phyloP scores from a whole-genome alignment of 2,329 filamentous ascomycete species.

The Trichoderma atrobrunneum region DNA sequence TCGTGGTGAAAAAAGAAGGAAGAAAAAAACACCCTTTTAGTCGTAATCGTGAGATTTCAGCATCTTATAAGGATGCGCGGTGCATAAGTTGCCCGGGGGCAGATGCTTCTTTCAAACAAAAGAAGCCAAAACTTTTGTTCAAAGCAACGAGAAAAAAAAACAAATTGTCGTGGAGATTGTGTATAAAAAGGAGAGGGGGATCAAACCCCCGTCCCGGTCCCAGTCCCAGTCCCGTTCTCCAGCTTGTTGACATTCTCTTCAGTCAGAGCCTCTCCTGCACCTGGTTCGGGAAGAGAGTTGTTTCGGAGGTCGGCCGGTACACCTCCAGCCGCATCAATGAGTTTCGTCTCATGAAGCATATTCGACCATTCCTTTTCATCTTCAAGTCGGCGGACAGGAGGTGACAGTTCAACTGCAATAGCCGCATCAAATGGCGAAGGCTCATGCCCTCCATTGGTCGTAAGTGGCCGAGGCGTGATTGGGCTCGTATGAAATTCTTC shows the following conservation, averaged over 20 bases:
- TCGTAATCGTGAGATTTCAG: constrained; percentile 17
- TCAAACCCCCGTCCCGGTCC: constrained; percentile 18
- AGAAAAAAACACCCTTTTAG: not conserved
- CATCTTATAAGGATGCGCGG: not conserved
- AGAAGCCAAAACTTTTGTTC: constrained; percentile 1
- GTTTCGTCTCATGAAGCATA: constrained; percentile 46
- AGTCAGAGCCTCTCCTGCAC: constrained; percentile 46
- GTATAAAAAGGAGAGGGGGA: not conserved
- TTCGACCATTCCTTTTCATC: constrained; percentile 42
- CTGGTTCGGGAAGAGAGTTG: constrained; percentile 35
- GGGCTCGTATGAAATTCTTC: constrained; percentile 33
- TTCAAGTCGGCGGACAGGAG: constrained; percentile 35
- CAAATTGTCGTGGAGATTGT: not conserved
- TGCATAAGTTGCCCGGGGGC: not conserved
- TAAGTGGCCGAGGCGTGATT: constrained; percentile 42
- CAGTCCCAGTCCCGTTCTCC: constrained; percentile 32
- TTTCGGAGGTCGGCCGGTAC: constrained; percentile 31
- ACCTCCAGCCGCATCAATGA: constrained; percentile 46
- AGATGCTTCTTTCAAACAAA: not conserved
- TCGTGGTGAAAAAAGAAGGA: not conserved
- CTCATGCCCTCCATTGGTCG: constrained; percentile 39
- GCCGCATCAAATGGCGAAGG: constrained; percentile 43
- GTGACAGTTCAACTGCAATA: constrained; percentile 31
- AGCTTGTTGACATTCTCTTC: constrained; percentile 53
- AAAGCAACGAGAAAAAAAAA: not conserved